Base-by-base conservation (phyloP, 1,139 yeast species). In the Hansenula sp. region DNA sequence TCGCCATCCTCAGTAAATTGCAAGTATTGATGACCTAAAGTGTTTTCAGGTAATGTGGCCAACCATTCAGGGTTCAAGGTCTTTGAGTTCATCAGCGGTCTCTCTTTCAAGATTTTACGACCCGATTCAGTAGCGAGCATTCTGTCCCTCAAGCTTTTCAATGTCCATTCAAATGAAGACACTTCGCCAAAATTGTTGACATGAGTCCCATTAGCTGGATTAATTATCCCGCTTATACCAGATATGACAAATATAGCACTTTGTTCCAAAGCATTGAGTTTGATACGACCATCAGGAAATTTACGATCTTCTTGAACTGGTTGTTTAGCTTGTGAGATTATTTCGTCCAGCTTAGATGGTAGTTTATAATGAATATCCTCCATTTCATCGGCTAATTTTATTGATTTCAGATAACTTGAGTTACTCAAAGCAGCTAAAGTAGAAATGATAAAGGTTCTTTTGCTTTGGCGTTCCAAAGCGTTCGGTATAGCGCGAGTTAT, bases 101-200 rank as follows among this genome's bases (percentile, higher is more conserved):
- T 71, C 34, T 90, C 96, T 35, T 78, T 70, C 29, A 93, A 70
- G 19, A 93, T 82, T 44, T 78, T 75, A 47, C 99, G 74, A 0
- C 99, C 99, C 0, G 76, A 71, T 1, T 79, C 75, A 56, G 87
- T 91, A 33, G 74, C 61, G 21, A 93, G 73, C 98, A 93, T 91
- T 48, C 79, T 78, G 33, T 70, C 71, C 56, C 89, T 80, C 47
- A 93, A 66, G 15, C 73, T 66, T 28, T 71, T 72, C 48, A 94
- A 72, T 30, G 90, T 80, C 34, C 74, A 76, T 12, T 84, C 80
- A 39, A 86, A 71, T 4, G 96, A 96, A 0, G 96, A 85, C 16
- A 93, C 81, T 62, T 93, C 99, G 1, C 99, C 99, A 48, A 93
- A 76, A 21, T 93, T 95, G n/a, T 94, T 97, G 48, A 93, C 86